phyloP scores from a whole-genome alignment of 805 yeast genomes.

The Wickerhamomyces canadensis region DNA sequence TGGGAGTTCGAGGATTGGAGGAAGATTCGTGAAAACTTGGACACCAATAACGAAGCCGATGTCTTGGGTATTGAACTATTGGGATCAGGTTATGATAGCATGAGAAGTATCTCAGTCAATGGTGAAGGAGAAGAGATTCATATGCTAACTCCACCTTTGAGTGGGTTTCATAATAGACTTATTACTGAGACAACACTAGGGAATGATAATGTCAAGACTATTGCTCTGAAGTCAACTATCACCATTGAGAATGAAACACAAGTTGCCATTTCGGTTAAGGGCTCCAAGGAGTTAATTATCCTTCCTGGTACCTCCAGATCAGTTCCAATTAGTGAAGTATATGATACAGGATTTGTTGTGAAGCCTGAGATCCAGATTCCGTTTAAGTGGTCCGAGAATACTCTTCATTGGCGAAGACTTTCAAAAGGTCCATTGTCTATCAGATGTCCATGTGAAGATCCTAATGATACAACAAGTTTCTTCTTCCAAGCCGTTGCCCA shows the following conservation, averaged over 20 bases:
- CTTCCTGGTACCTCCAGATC: conserved; percentile 55
- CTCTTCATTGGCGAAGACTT: conserved; percentile 61
- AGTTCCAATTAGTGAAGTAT: conserved; percentile 69
- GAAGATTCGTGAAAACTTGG: conserved; percentile 71
- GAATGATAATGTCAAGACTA: conserved; percentile 72
- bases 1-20: conserved; percentile 98
- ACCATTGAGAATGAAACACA: conserved; percentile 60
- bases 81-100: conserved; percentile 48
- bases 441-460: conserved; percentile 46
- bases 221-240: conserved; percentile 73
- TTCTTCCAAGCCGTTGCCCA: conserved; percentile 70
- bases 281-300: conserved; percentile 34
- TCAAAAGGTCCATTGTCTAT: conserved; percentile 45
- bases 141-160: conserved; percentile 54
- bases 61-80: conserved; percentile 57
- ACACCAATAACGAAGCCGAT: conserved; percentile 56
- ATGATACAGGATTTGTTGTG: conserved; percentile 48
- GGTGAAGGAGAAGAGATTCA: conserved; percentile 81
- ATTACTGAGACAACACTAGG: conserved; percentile 66
- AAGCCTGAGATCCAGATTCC: conserved; percentile 54
- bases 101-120: conserved; percentile 58
- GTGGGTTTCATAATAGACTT: conserved; percentile 66
- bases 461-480: conserved; percentile 40
- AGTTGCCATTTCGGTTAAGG: conserved; percentile 36
- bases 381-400: conserved; percentile 64